Conservation (phyloP, 345 rosid genomes). For the Melastoma malabathricum region DNA sequence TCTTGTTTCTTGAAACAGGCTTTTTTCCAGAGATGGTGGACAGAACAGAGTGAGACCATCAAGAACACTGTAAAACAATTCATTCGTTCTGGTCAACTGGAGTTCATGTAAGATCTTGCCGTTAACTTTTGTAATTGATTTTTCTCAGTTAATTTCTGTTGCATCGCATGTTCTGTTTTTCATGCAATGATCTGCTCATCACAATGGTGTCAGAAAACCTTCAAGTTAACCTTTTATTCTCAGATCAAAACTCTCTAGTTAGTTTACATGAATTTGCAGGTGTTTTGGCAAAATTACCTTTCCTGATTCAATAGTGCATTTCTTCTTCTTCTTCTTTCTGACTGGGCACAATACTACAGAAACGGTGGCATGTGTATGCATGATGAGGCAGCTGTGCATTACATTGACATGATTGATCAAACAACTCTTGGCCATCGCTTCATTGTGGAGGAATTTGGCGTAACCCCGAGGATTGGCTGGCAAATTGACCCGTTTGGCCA, state of each 20-base stretch:
- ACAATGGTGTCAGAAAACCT: too few species aligned
- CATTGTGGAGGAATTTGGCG: slow-evolving; percentile 59
- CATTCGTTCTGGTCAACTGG: slow-evolving; percentile 71
- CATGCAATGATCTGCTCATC: too few species aligned
- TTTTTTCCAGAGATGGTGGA: slow-evolving; percentile 97
- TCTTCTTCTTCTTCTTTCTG: background rate
- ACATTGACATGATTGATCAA: slow-evolving; percentile 97
- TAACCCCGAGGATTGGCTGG: slow-evolving; percentile 97
- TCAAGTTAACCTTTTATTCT: too few species aligned
- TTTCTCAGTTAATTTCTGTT: background rate
- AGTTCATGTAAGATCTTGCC: slow-evolving; percentile 47
- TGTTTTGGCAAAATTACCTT: too few species aligned
- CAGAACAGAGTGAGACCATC: slow-evolving; percentile 56
- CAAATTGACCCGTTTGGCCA: slow-evolving; percentile 99
- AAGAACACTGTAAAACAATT: slow-evolving; percentile 46
- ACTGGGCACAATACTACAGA: slow-evolving; percentile 23
- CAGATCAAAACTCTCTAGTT: too few species aligned
- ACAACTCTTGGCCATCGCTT: slow-evolving; percentile 88
- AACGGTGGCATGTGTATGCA: slow-evolving; percentile 99
- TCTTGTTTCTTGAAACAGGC: slow-evolving; percentile 41
- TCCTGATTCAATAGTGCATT: background rate
- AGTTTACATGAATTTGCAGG: too few species aligned
- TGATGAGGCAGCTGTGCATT: slow-evolving; percentile 88
- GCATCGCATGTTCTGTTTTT: too few species aligned
- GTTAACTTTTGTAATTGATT: background rate